Percentiles rank a stretch among this genome's conserved stretches.
Conservation (phyloP, 2,329 filamentous ascomycete species). For the Aspergillaceae sp. region DNA sequence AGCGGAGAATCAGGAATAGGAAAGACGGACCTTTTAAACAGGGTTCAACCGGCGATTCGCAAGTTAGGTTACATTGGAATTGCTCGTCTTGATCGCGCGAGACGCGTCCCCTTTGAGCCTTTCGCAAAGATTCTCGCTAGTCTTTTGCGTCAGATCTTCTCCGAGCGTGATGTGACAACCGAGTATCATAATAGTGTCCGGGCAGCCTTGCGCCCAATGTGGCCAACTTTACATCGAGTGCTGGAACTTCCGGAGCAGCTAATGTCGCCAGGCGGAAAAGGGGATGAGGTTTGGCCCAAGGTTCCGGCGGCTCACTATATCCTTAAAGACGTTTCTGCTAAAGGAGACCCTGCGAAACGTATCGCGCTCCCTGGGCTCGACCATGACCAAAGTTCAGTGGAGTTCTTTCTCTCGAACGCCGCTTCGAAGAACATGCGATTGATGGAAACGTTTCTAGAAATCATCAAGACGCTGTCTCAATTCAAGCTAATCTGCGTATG, state of each 20-base stretch:
- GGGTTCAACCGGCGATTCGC: conserved; percentile 49
- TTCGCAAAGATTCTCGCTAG: conserved; percentile 53
- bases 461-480: conserved; percentile 69
- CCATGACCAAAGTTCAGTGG: conserved; percentile 27
- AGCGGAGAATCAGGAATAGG: conserved; percentile 50
- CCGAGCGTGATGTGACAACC: conserved; percentile 53
- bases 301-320: conserved; percentile 20
- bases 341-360: conserved; percentile 22
- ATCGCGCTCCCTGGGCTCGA: conserved; percentile 25
- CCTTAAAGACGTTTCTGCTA: conserved; percentile 22
- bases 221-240: conserved; percentile 48
- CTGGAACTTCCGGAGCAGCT: conserved; percentile 61
- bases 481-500: conserved; percentile 84
- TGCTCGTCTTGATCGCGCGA: conserved; percentile 52
- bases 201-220: conserved; percentile 48
- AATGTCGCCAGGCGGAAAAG: conserved; percentile 32
- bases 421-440: conserved; percentile 54
- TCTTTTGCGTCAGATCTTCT: conserved; percentile 56
- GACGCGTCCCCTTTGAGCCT: conserved; percentile 53
- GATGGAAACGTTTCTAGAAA: conserved; percentile 81
- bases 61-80: conserved; percentile 53
- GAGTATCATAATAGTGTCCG: conserved; percentile 54
- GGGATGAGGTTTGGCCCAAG: conserved; percentile 24
- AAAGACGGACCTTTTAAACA: conserved; percentile 53
- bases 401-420: conserved; percentile 33